phyloP scores from a whole-genome alignment of 148 eudicot species.

The Fallopia convolvulus region DNA sequence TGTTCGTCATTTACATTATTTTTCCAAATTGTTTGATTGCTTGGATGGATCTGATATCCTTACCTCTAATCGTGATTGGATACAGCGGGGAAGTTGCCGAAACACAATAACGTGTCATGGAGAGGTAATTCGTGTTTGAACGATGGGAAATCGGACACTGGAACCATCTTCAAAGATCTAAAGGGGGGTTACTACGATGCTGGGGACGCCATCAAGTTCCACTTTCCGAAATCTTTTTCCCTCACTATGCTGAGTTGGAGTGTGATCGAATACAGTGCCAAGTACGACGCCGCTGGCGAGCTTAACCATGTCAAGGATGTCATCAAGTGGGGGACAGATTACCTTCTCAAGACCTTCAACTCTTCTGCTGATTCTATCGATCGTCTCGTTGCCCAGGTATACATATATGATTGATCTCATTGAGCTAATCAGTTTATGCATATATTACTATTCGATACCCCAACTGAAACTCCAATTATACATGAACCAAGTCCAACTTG shows the following conservation, averaged over 20 bases:
- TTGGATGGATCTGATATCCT: not conserved
- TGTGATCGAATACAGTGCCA: conserved; percentile 88
- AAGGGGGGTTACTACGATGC: conserved; percentile 94
- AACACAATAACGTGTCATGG: conserved; percentile 92
- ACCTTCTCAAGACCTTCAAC: conserved; percentile 84
- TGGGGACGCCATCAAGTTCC: conserved; percentile 93
- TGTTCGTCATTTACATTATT: conserved; percentile 51
- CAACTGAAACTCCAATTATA: not conserved
- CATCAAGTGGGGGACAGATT: conserved; percentile 97
- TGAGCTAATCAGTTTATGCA: not conserved
- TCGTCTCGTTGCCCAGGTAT: conserved; percentile 61
- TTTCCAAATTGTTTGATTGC: too few species aligned
- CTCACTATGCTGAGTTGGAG: conserved; percentile 99
- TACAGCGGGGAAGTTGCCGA: conserved; percentile 79
- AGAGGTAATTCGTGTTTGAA: conserved; percentile 79
- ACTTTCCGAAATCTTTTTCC: conserved; percentile 79
- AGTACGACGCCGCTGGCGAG: conserved; percentile 94
- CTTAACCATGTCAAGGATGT: conserved; percentile 70
- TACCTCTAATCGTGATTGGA: not conserved
- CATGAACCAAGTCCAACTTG: not conserved
- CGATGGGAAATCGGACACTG: conserved; percentile 56
- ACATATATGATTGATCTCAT: not conserved
- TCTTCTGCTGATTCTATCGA: conserved; percentile 66
- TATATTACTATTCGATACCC: not conserved
- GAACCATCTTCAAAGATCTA: conserved; percentile 52